phyloP scores from a whole-genome alignment of 192 early-diverging fungal genomes.

The Phlyctochytrium arcticum region DNA sequence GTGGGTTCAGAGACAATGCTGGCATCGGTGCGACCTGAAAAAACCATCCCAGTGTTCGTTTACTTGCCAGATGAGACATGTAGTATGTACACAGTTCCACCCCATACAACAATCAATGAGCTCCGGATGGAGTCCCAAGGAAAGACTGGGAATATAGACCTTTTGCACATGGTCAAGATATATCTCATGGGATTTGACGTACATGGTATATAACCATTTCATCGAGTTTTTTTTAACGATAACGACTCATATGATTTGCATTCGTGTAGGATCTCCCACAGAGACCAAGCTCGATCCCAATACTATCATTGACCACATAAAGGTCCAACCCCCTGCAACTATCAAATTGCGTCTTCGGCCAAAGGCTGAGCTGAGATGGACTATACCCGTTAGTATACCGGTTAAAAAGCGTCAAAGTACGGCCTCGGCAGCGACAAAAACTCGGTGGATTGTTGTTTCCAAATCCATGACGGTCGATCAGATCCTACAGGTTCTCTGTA shows the following conservation, averaged over 20 bases:
- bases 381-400: slow-evolving; percentile 19
- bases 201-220: slow-evolving; percentile 15
- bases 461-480: slow-evolving; percentile 16
- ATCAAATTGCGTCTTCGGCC: slow-evolving; percentile 26
- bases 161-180: slow-evolving; percentile 23
- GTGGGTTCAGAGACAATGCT: too few relatives aligned
- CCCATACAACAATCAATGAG: slow-evolving; percentile 38
- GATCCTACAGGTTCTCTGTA: slow-evolving; percentile 14
- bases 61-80: slow-evolving; percentile 34
- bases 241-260: too few relatives aligned
- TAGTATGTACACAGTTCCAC: slow-evolving; percentile 25
- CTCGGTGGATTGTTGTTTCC: slow-evolving; percentile 19
- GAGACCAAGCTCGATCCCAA: slow-evolving; percentile 32
- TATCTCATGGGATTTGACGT: slow-evolving; percentile 6
- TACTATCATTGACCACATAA: slow-evolving; percentile 21
- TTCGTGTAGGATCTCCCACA: slow-evolving; percentile 1
- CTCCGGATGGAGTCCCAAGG: slow-evolving; percentile 19
- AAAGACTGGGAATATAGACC: slow-evolving; percentile 20
- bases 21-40: slow-evolving; percentile 1
- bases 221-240: background rate
- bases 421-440: too few relatives aligned
- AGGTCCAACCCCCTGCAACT: background rate
- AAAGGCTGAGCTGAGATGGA: slow-evolving; percentile 24
- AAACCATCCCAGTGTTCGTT: slow-evolving; percentile 29
- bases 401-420: background rate